Base-by-base conservation (phyloP, 495 filamentous ascomycete genomes). In the Aspergillus saccharolyticus region DNA sequence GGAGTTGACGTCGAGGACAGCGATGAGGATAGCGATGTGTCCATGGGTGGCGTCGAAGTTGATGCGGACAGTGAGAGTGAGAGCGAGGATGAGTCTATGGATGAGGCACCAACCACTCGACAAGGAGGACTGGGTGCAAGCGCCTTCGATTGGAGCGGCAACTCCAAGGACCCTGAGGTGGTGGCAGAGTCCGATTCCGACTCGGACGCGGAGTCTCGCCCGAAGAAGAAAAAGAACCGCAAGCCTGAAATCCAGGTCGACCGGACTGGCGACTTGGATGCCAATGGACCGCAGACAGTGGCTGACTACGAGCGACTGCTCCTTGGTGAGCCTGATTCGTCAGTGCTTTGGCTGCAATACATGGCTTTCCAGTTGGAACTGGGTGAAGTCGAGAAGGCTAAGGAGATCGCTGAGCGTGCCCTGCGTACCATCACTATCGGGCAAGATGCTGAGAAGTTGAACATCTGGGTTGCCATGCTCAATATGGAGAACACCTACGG, bases 361-460 rank as follows among this genome's bases (percentile, higher is more conserved):
- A 96, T 97, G 88, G 91, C 92, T 19, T 96, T 96, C 78, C 90
- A 97, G 72, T 83, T 97, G 66, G 87, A 96, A 69, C 78, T 96
- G 52, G 89, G 88, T 70, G 94, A 97, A 65, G 74, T 93, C 24
- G 82, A 84, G 42, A 91, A 88, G 69, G 91, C 94, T 8, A 83
- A 94, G 50, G 85, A 91, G 54, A 85, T 96, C 59, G 91, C 89
- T 21, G 88, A 96, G 70, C 87, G 94, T 56, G 94, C 94, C 14
- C 78, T 97, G 54, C 85, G 86, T 62, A 92, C 86, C 10, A 97
- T 97, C 67, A 85, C 87, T 70, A 90, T 93, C 62, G 83, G 85
- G 19, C 90, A 96, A 65, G 85, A 96, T 64, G 79, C 83, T 0
- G 95, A 96, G 70, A 96, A 96, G 76, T 74, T 94, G 64, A 96